phyloP scores from a whole-genome alignment of 2,329 filamentous ascomycete genomes.

The Lachnellula cervina region DNA sequence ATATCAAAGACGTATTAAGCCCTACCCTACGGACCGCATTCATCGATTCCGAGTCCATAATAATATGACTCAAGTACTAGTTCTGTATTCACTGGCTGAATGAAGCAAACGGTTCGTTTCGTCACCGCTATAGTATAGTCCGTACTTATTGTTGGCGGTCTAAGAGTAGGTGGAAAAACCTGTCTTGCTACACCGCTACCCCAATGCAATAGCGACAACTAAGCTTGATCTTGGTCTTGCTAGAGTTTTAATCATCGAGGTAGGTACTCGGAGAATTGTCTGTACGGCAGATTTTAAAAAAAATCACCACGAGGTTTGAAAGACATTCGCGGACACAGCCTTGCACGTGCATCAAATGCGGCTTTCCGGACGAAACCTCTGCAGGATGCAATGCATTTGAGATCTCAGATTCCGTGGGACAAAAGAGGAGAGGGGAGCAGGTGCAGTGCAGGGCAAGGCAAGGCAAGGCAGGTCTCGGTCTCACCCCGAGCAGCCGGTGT shows the following conservation, averaged over 20 bases:
- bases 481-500: not conserved
- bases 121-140: slow-evolving; percentile 9
- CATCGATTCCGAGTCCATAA: too few relatives aligned
- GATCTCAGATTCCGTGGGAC: slow-evolving; percentile 18
- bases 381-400: slow-evolving; percentile 19
- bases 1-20: not conserved
- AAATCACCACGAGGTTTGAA: not conserved
- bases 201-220: not conserved
- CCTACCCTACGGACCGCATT: not conserved
- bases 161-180: slow-evolving; percentile 1
- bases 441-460: too few relatives aligned
- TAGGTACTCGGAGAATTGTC: too few relatives aligned
- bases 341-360: slow-evolving; percentile 19
- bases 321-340: slow-evolving; percentile 3
- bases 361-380: slow-evolving; percentile 16
- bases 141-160: slow-evolving; percentile 5
- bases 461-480: not conserved
- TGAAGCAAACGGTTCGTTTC: slow-evolving; percentile 6
- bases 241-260: too few relatives aligned
- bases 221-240: too few relatives aligned
- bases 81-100: not conserved
- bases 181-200: slow-evolving; percentile 10
- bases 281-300: too few relatives aligned
- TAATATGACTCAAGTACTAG: not conserved
- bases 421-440: too few relatives aligned